A percentile compares a stretch with the other conserved stretches of the same genome.
These are phyloP conservation scores for Blastocystis sp. DNA, from an alignment of 352 stramenopile species.

Conservation along the genomic window DNA sequence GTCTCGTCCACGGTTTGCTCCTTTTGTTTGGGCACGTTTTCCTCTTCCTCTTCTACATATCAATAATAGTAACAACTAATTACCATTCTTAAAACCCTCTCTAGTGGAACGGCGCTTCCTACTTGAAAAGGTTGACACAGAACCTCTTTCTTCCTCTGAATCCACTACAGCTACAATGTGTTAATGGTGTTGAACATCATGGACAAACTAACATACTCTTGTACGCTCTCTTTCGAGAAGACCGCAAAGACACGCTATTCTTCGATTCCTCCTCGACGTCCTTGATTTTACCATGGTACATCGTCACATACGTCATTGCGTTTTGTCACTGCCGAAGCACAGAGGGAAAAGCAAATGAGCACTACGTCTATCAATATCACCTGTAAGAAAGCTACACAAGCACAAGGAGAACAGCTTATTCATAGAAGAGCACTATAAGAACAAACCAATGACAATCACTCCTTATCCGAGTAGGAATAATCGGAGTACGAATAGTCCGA, in stretches of 20 bases:
- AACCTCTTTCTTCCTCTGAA: neutral
- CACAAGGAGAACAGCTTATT: neutral
- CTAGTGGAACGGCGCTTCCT: neutral
- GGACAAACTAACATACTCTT: neutral
- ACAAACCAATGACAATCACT: conserved; percentile 38
- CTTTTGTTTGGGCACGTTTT: neutral
- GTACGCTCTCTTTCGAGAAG: neutral
- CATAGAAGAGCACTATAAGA: neutral
- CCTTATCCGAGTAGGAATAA: conserved; percentile 54
- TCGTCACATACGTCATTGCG: neutral
- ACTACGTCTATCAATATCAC: neutral
- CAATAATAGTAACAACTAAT: neutral
- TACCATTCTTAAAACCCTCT: too few relatives aligned
- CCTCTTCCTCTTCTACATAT: neutral
- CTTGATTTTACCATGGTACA: too few relatives aligned
- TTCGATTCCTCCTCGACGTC: too few relatives aligned
- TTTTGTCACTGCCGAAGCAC: neutral
- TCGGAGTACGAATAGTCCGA: conserved; percentile 58
- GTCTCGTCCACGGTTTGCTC: neutral
- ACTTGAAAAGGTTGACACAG: neutral
- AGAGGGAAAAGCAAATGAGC: neutral
- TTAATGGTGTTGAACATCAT: neutral
- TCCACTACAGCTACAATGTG: neutral
- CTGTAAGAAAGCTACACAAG: neutral
- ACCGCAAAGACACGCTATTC: neutral